phyloP scores from a whole-genome alignment of 257 asterid genomes.

The Plantago ovata region DNA sequence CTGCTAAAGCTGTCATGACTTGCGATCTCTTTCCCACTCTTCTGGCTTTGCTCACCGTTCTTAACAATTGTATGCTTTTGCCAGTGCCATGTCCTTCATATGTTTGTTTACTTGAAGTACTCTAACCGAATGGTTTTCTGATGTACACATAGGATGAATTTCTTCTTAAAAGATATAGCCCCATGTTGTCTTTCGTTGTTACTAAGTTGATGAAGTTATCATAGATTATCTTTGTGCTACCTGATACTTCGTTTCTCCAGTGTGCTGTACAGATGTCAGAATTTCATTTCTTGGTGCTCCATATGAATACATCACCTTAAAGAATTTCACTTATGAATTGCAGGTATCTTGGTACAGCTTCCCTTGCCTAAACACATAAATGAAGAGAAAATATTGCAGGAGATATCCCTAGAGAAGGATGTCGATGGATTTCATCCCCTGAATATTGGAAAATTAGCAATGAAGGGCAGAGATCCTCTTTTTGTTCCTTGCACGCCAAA shows the following conservation, averaged over 20 bases:
- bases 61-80: too few relatives aligned
- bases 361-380: constrained; percentile 90
- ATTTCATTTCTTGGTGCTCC: not conserved
- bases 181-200: too few relatives aligned
- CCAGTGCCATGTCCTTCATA: too few relatives aligned
- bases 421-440: constrained; percentile 97
- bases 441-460: constrained; percentile 95
- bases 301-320: constrained; percentile 2
- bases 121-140: too few relatives aligned
- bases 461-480: constrained; percentile 95
- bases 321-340: constrained; percentile 15
- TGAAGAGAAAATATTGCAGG: constrained; percentile 73
- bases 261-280: not conserved
- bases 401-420: constrained; percentile 83
- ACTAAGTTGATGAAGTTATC: too few relatives aligned
- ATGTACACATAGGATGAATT: too few relatives aligned
- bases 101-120: too few relatives aligned
- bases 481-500: constrained; percentile 96
- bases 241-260: not conserved
- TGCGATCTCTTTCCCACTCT: too few relatives aligned
- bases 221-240: not conserved
- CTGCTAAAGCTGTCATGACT: too few relatives aligned
- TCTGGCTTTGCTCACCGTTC: too few relatives aligned
- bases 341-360: constrained; percentile 92
- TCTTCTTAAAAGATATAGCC: too few relatives aligned